A percentile compares a stretch with the other conserved stretches of the same genome.
Conservation (phyloP, 83 land plant genomes). For the Picea abies region DNA sequence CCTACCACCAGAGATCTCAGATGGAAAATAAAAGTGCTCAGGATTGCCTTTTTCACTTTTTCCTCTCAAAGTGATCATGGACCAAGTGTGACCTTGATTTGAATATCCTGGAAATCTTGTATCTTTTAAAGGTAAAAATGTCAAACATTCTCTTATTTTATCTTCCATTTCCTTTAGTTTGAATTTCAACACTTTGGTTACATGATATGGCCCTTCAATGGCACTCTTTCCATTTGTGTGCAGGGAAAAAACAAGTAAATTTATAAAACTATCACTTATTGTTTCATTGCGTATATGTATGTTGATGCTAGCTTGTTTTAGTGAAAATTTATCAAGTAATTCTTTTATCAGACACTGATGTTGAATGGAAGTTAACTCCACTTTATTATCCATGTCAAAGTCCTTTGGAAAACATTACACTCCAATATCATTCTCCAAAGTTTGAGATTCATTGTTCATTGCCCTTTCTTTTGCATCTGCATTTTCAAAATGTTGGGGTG, state of each 20-base stretch:
- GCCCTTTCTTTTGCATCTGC: neutral
- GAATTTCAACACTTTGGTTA: neutral
- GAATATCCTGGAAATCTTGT: neutral
- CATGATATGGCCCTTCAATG: neutral
- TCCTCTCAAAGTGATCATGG: conserved; percentile 36
- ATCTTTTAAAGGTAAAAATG: conserved; percentile 17
- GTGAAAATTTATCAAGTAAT: neutral
- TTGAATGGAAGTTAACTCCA: neutral
- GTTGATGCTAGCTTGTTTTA: neutral
- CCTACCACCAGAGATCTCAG: conserved; percentile 38
- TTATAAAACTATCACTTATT: neutral
- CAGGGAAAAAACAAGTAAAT: neutral
- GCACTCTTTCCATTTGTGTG: conserved; percentile 1
- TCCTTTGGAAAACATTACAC: neutral
- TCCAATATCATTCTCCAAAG: neutral
- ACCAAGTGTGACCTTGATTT: conserved; percentile 9
- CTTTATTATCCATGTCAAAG: neutral
- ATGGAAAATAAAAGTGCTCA: conserved; percentile 59
- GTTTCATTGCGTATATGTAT: neutral
- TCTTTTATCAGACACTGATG: neutral
- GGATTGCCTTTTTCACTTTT: conserved; percentile 28
- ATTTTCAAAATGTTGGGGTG: conserved; percentile 4
- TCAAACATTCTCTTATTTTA: neutral
- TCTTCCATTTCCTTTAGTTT: neutral
- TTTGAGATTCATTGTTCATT: neutral